phyloP scores from a whole-genome alignment of 805 yeast species.

The Metschnikowia chrysomelidarum region DNA sequence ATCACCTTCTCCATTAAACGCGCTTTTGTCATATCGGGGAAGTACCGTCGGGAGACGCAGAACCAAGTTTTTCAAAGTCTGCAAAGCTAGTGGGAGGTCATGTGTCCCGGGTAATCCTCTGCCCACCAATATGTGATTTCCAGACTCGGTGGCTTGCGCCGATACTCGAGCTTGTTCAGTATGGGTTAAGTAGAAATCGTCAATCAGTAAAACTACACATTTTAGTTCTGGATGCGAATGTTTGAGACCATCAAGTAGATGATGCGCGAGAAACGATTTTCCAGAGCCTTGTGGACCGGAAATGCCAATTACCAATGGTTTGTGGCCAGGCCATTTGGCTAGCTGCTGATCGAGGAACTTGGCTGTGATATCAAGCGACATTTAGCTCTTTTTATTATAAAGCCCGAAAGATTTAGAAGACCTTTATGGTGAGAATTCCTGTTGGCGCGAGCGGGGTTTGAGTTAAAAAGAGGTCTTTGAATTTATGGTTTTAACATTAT shows the following conservation, averaged over 20 bases:
- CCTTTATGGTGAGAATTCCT: not conserved
- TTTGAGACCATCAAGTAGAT: slow-evolving; percentile 35
- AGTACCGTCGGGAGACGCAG: slow-evolving; percentile 21
- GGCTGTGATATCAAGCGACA: slow-evolving; percentile 10
- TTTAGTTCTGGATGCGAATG: slow-evolving; percentile 33
- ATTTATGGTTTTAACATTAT: too few species aligned
- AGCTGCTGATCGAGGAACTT: slow-evolving; percentile 11
- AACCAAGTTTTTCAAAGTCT: slow-evolving; percentile 35
- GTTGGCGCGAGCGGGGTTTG: too few species aligned
- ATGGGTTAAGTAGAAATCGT: slow-evolving; percentile 78
- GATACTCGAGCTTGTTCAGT: slow-evolving; percentile 54
- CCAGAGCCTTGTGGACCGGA: slow-evolving; percentile 84
- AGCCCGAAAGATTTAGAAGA: too few species aligned
- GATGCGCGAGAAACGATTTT: slow-evolving; percentile 54
- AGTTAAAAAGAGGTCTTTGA: too few species aligned
- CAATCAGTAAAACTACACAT: slow-evolving; percentile 64
- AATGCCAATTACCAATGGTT: slow-evolving; percentile 47
- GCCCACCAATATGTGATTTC: slow-evolving; percentile 62
- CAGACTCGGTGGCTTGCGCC: slow-evolving; percentile 14
- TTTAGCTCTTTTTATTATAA: too few species aligned
- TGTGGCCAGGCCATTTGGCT: slow-evolving; percentile 3
- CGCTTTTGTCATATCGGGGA: slow-evolving; percentile 81
- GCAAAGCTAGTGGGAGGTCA: slow-evolving; percentile 51
- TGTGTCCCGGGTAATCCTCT: slow-evolving; percentile 96
- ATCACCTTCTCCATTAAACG: slow-evolving; percentile 75